These are phyloP conservation scores for Grifola frondosa DNA, from an alignment of 1,284 basidiomycete species.

Conservation along the genomic window DNA sequence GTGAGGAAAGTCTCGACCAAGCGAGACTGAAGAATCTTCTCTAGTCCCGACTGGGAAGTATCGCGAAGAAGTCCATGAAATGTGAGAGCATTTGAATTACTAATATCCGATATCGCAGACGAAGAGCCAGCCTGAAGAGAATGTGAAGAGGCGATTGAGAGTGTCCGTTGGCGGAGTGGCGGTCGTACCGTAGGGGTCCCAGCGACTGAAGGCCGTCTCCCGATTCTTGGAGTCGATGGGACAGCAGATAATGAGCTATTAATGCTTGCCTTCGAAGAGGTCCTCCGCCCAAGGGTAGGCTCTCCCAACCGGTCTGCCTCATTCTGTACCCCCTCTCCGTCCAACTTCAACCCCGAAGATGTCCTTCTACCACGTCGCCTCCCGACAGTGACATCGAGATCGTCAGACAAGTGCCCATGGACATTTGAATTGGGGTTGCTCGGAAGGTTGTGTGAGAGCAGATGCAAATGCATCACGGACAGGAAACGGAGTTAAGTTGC, in stretches of 20 bases:
- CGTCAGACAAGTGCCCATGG: conserved; percentile 60
- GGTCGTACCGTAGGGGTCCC: conserved; percentile 26
- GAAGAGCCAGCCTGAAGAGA: conserved; percentile 25
- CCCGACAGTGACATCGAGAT: conserved; percentile 61
- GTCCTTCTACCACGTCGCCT: conserved; percentile 59
- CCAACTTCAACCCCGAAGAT: conserved; percentile 52
- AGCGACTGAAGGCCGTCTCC: conserved; percentile 15
- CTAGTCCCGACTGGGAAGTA: conserved; percentile 64
- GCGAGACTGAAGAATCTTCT: conserved; percentile 68
- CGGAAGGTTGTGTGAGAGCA: conserved; percentile 63
- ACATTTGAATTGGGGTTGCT: conserved; percentile 56
- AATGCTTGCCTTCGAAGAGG: conserved; percentile 25
- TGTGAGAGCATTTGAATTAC: conserved; percentile 24
- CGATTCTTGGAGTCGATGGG: conserved; percentile 13
- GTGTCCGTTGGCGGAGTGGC: conserved; percentile 45
- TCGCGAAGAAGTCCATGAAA: conserved; percentile 45
- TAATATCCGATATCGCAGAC: conserved; percentile 10
- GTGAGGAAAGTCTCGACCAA: conserved; percentile 79
- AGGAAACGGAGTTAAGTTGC: conserved; percentile 81
- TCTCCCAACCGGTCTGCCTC: conserved; percentile 14
- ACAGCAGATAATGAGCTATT: conserved; percentile 13
- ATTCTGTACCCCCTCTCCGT: conserved; percentile 36
- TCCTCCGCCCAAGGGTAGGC: conserved; percentile 16
- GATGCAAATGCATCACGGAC: conserved; percentile 73
- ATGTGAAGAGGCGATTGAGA: conserved; percentile 48